A percentile compares a stretch with the other conserved stretches of the same genome.
These are phyloP conservation scores for Hyaloscypha finlandica DNA, from an alignment of 495 filamentous ascomycete genomes.

Conservation along the genomic window DNA sequence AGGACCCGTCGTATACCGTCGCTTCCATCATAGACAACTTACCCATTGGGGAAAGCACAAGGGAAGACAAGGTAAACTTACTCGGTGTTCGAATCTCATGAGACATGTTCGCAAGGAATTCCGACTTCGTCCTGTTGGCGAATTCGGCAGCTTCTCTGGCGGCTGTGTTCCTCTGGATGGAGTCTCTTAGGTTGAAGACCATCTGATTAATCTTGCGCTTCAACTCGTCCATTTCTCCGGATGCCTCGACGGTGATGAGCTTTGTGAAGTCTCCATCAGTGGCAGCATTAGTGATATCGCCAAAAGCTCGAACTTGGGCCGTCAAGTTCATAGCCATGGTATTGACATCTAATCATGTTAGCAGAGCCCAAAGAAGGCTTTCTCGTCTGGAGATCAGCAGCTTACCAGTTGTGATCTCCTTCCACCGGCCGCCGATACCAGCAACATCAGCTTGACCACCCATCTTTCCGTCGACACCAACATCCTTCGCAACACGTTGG, in stretches of 20 bases:
- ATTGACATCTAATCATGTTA: slow-evolving; percentile 67
- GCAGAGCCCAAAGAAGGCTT: background rate
- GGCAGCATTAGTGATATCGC: slow-evolving; percentile 95
- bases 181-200: slow-evolving; percentile 93
- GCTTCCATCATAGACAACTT: slow-evolving; percentile 13
- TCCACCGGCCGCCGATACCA: slow-evolving; percentile 93
- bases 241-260: slow-evolving; percentile 95
- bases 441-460: slow-evolving; percentile 96
- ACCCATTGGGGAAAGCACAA: background rate
- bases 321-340: slow-evolving; percentile 99
- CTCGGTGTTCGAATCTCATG: slow-evolving; percentile 99
- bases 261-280: slow-evolving; percentile 97
- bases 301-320: slow-evolving; percentile 96
- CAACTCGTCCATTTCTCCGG: slow-evolving; percentile 98
- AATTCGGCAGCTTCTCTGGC: slow-evolving; percentile 95
- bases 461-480: slow-evolving; percentile 98
- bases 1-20: background rate
- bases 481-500: slow-evolving; percentile 93
- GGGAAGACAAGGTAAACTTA: slow-evolving; percentile 35
- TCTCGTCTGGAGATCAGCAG: background rate
- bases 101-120: slow-evolving; percentile 99
- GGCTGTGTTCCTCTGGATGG: slow-evolving; percentile 96
- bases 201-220: slow-evolving; percentile 99
- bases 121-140: slow-evolving; percentile 97
- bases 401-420: slow-evolving; percentile 85